Evolutionary conservation across 1,284 basidiomycete species (phyloP), one percentile per base, ranked within the genome.

Genomic region (Cryptococcus maquisensis): DNA sequence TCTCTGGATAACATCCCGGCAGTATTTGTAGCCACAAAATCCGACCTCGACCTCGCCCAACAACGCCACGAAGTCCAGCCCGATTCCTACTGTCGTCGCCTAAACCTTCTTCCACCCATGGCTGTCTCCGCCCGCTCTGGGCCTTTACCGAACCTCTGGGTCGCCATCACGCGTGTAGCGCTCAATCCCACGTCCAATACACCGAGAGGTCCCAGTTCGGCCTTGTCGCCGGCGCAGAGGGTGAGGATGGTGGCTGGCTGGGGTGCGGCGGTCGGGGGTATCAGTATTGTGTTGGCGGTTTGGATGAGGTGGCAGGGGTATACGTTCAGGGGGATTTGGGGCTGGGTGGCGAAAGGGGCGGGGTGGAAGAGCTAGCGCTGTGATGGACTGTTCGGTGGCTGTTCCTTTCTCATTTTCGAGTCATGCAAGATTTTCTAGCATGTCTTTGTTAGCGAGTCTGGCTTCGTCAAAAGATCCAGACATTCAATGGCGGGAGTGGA

Each of bases 21-120:
- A 24, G 79, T 98, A 24, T 98, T 98, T 71, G 92, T 98, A n/a
- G 95, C 96, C 13, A 98, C 95, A 35, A 98, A 98, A 78, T 93
- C 92, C 8, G 95, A 98, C 73, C 82, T 97, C 37, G 95, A 98
- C 76, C 85, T 98, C 43, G 95, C 95, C 16, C 84, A 93, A 67
- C 92, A 95, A 81, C 82, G 95, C 69, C 94, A 98, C 73, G 94
- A 98, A 80, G 94, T 98, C 15, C 95, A 98, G 75, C 95, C 95
- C 39, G 95, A 98, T 71, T 90, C 94, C 13, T 98, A 98, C 75
- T 93, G 90, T 71, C 81, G 91, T 67, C 82, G 90, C 55, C 77
- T 95, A 51, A 84, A 85, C 15, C 79, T 97, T 16, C 87, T 87
- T 60, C 89, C 93, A 4, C 93, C 93, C 23, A 88, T 96, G 44